Percentiles rank a stretch among this genome's conserved stretches.
These are phyloP conservation scores for Leishmania martiniquensis DNA, from an alignment of 208 protist genomes.

Conservation along the genomic window DNA sequence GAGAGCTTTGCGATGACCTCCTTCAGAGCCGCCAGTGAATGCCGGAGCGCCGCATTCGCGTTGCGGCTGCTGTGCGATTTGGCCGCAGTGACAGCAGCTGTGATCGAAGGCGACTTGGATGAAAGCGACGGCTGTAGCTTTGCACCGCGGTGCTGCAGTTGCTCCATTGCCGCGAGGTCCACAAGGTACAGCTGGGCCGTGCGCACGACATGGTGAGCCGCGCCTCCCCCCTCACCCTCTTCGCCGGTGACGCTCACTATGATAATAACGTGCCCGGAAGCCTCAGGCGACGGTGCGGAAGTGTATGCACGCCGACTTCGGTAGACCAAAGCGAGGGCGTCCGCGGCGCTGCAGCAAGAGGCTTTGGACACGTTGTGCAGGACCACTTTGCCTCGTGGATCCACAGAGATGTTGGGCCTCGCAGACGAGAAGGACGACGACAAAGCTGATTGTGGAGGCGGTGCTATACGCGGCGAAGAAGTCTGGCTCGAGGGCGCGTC, in stretches of 20 bases:
- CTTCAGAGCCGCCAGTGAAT: conserved; percentile 91
- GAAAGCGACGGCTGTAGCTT: conserved; percentile 18
- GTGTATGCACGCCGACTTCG: conserved; percentile 12
- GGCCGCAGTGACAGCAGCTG: background rate
- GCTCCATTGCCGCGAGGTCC: conserved; percentile 86
- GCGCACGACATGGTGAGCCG: conserved; percentile 37
- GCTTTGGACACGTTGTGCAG: conserved; percentile 13
- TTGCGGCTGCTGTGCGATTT: background rate
- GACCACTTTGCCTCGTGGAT: conserved; percentile 18
- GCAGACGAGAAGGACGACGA: background rate
- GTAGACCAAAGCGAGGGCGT: background rate
- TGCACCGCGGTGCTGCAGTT: conserved; percentile 32
- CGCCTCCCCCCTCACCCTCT: conserved; percentile 12
- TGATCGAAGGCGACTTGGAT: background rate
- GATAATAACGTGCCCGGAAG: conserved; percentile 72
- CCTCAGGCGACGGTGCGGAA: background rate
- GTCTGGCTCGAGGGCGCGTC: background rate
- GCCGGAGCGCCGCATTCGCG: conserved; percentile 39
- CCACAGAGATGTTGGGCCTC: conserved; percentile 20
- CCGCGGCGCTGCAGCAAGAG: conserved; percentile 6
- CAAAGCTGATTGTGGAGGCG: background rate
- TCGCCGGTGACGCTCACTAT: conserved; percentile 62
- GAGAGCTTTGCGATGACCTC: conserved; percentile 88
- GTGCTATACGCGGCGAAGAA: background rate
- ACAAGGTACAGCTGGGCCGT: conserved; percentile 87